These are phyloP conservation scores for Bolboschoenoplectus hybrid DNA, from an alignment of 202 grass and related monocot species.

Conservation along the genomic window DNA sequence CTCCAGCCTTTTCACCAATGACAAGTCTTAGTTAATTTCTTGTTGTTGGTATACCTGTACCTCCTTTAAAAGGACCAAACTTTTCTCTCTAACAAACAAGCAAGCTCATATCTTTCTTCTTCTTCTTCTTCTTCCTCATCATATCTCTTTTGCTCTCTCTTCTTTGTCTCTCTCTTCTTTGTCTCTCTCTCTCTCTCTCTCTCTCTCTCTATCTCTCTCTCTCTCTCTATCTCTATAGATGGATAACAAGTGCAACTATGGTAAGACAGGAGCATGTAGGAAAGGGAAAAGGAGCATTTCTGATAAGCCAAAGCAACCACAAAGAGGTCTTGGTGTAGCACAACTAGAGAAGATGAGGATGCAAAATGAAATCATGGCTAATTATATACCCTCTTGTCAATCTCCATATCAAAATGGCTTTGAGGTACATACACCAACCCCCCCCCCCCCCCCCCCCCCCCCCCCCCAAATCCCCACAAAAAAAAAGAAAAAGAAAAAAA, in stretches of 20 bases:
- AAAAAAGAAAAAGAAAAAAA: not conserved
- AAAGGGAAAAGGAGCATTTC: conserved; percentile 16
- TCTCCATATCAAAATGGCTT: conserved; percentile 27
- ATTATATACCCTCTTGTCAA: conserved; percentile 28
- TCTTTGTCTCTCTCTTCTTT: not conserved
- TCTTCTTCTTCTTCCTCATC: not conserved
- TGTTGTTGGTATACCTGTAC: not conserved
- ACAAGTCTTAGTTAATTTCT: not conserved
- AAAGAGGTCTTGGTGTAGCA: conserved; percentile 74
- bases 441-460: not conserved
- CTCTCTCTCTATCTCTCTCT: no score
- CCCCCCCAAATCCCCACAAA: not conserved
- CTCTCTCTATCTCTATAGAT: not conserved
- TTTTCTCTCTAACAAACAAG: conserved; percentile 1
- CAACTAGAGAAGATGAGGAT: conserved; percentile 82
- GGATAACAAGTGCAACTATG: conserved; percentile 44
- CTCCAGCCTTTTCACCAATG: not conserved
- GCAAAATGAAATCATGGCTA: conserved; percentile 78
- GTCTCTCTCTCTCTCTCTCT: no score
- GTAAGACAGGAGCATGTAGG: conserved; percentile 29
- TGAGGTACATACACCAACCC: not conserved
- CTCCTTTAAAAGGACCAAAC: conserved; percentile 12
- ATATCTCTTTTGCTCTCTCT: conserved; percentile 15
- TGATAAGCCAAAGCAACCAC: conserved; percentile 62
- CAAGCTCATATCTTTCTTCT: not conserved